phyloP scores from a whole-genome alignment of 139 green algal species.

The Ettlia oleoabundans region DNA sequence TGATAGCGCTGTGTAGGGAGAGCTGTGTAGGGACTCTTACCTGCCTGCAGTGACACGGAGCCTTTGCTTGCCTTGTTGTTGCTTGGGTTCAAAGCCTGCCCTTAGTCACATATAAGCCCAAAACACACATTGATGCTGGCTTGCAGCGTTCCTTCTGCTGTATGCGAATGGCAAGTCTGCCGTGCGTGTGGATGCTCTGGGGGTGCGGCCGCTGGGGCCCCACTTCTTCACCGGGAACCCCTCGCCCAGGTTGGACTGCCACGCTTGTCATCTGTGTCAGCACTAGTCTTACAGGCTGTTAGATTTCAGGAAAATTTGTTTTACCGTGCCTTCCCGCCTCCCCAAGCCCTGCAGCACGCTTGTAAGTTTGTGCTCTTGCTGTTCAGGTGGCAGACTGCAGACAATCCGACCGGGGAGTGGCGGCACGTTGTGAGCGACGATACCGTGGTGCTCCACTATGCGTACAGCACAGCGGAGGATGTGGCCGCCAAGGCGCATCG shows the following conservation, averaged over 20 bases:
- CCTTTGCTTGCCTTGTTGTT: too few relatives aligned
- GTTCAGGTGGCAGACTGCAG: conserved; percentile 9
- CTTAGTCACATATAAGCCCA: too few relatives aligned
- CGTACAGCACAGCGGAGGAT: conserved; percentile 34
- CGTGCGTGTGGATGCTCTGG: conserved; percentile 45
- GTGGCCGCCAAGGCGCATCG: conserved; percentile 44
- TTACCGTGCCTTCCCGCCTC: neutral
- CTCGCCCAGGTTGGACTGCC: conserved; percentile 14
- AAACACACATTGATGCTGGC: neutral
- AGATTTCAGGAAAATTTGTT: too few relatives aligned
- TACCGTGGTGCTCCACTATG: conserved; percentile 47
- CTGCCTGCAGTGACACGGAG: too few relatives aligned
- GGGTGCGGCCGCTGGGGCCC: conserved; percentile 34
- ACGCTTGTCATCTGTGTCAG: neutral
- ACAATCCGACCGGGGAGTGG: conserved; percentile 37
- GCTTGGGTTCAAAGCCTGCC: too few relatives aligned
- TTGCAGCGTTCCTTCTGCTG: conserved; percentile 48
- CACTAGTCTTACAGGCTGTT: neutral
- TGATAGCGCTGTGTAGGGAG: too few relatives aligned
- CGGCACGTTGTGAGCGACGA: conserved; percentile 38
- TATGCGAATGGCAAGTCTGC: conserved; percentile 70
- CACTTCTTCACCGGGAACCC: conserved; percentile 46
- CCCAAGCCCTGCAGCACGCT: neutral
- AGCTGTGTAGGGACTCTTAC: neutral
- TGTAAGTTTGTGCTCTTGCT: neutral